Evolutionary conservation across 768 basidiomycete species (phyloP), one percentile per base, ranked within the genome.

Genomic region (Coprinellus micaceus): DNA sequence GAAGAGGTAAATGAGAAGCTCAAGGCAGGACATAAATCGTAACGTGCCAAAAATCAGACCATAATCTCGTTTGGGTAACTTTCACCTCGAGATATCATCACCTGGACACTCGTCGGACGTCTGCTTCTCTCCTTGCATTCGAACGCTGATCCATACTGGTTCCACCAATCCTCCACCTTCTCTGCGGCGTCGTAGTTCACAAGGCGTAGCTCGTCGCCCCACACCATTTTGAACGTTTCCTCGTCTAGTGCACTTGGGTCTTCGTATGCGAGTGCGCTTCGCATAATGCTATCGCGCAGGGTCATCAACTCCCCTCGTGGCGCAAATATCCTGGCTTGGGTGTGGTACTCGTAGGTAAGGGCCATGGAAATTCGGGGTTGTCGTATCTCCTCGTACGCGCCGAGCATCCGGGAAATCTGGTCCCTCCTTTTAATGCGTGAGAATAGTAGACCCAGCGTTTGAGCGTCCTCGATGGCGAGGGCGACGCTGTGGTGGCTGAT

Each of bases 81-180:
- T 44, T 19, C 41, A 22, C 19, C 41, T 19, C 41, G 10, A 2
- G 51, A 52, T 36, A 40, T 24, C 25, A 26, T 29, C 10, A 25
- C 54, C 50, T 43, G 29, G 30, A 48, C 41, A 25, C 25, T 30
- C 49, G 49, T 36, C 17, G 12, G 21, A 11, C 19, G 50, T 26
- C 60, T 37, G 41, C 59, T 57, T 25, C 49, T 54, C 56, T 58
- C 64, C 33, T 60, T 63, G 43, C 65, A 61, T 44, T 66, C 63
- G 36, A 75, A 63, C 11, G 71, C 57, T 19, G 65, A 59, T 2
- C 74, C 75, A 71, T 74, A 78, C 59, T 77, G 80, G 11, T 78
- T 73, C 83, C 83, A 86, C 82, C 83, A 86, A 62, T 84, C 82
- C 36, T 83, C 83, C 22, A 81, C 84, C 48, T 76, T 72, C 45